Evolutionary conservation across 2,329 filamentous ascomycete species (phyloP).

Genomic region (Hortaea werneckii): DNA sequence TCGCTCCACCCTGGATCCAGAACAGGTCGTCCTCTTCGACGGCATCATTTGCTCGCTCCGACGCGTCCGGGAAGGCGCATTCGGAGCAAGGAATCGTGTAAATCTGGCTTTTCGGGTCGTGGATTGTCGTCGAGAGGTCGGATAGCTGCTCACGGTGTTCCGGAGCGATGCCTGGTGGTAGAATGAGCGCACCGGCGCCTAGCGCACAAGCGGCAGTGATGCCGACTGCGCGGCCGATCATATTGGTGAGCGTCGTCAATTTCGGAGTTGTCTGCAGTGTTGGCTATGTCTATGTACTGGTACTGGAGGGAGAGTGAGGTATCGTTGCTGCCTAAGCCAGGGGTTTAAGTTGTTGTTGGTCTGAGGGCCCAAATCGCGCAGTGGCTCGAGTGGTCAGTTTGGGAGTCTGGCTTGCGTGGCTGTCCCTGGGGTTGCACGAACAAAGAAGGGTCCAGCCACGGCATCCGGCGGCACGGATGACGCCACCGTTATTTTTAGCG

Average conservation of each 20-base stretch:
- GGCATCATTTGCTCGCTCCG: constrained; percentile 10
- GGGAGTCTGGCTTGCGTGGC: no score
- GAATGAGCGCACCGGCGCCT: constrained; percentile 37
- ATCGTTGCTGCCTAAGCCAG: no score
- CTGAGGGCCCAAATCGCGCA: no score
- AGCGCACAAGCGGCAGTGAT: constrained; percentile 18
- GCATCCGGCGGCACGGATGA: no score
- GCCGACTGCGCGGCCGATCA: constrained; percentile 25
- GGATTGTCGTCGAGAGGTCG: background rate
- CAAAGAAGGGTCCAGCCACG: no score
- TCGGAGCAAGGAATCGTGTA: constrained; percentile 45
- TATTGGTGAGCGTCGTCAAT: constrained; percentile 8
- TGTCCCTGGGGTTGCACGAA: no score
- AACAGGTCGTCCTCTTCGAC: constrained; percentile 17
- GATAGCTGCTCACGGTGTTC: constrained; percentile 17
- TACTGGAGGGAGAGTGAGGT: no score
- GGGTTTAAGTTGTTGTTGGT: no score
- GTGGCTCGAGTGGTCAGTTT: no score
- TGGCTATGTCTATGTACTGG: background rate
- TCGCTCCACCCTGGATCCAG: constrained; percentile 22
- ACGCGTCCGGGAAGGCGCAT: constrained; percentile 36
- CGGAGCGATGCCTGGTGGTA: constrained; percentile 40
- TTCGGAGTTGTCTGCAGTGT: background rate
- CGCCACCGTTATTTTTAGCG: no score
- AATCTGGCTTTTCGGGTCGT: constrained; percentile 33